A percentile compares a stretch with the other conserved stretches of the same genome.
phyloP scores from a whole-genome alignment of 2,329 filamentous ascomycete genomes.

The Cercospora sesami region DNA sequence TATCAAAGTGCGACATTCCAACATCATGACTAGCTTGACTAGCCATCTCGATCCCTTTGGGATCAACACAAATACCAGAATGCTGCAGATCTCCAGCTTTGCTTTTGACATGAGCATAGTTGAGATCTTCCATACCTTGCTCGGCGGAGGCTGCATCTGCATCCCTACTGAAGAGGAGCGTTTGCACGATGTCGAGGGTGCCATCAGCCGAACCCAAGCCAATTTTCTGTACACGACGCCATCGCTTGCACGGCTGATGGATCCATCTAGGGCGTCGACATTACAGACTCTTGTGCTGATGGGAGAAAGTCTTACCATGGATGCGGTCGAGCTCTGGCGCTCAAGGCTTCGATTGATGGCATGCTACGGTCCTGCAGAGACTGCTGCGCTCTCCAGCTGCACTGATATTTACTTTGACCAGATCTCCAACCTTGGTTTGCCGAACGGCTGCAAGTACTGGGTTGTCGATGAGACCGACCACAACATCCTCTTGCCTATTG shows the following conservation, averaged over 20 bases:
- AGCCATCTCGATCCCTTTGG: not conserved
- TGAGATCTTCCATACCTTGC: conserved; percentile 15
- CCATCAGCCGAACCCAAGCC: not conserved
- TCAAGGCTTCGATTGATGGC: not conserved
- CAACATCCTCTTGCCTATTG: not conserved
- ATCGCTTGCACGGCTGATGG: not conserved
- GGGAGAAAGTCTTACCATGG: not conserved
- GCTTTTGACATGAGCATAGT: conserved; percentile 23
- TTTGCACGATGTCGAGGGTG: not conserved
- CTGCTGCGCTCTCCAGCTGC: not conserved
- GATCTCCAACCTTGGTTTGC: not conserved
- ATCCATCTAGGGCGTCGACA: not conserved
- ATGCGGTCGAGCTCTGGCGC: not conserved
- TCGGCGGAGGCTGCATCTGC: conserved; percentile 22
- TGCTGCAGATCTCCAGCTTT: conserved; percentile 21
- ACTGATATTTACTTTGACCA: not conserved
- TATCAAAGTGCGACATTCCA: conserved; percentile 6
- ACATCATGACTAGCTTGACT: not conserved
- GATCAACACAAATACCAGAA: not conserved
- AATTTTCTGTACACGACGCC: not conserved
- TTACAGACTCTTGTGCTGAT: not conserved
- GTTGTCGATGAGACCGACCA: not conserved
- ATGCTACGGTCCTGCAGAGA: not conserved
- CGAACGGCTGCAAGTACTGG: not conserved
- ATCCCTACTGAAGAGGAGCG: conserved; percentile 29